These are phyloP conservation scores for Ceratocystis papillata DNA, from an alignment of 2,329 filamentous ascomycete species.

Conservation along the genomic window DNA sequence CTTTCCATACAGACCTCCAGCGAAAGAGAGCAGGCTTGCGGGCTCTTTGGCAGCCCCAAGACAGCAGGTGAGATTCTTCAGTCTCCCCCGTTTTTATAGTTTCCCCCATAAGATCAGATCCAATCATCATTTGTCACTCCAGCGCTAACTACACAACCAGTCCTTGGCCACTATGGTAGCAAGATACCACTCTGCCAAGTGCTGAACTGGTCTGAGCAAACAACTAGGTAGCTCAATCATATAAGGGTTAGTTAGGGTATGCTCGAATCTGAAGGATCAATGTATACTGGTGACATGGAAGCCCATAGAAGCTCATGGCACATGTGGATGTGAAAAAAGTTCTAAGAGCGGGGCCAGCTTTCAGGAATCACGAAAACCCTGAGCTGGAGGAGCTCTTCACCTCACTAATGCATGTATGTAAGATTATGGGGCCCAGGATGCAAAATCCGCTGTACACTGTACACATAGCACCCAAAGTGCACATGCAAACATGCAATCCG, in stretches of 20 bases:
- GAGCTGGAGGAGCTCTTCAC: neutral
- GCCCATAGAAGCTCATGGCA: neutral
- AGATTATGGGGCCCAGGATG: neutral
- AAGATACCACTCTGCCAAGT: no score
- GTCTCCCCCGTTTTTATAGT: no score
- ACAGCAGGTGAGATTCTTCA: no score
- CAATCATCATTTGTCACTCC: no score
- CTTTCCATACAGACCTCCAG: no score
- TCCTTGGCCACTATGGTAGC: no score
- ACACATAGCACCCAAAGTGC: neutral
- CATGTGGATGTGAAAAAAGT: neutral
- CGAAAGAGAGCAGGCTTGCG: no score
- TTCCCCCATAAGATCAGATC: no score
- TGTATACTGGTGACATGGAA: neutral
- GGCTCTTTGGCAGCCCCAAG: no score
- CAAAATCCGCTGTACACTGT: neutral
- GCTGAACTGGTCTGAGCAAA: no score
- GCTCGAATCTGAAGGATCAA: neutral
- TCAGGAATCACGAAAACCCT: neutral
- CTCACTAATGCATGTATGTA: neutral
- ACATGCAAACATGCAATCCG: neutral
- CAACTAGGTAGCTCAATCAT: no score
- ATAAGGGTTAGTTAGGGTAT: neutral
- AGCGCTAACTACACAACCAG: no score
- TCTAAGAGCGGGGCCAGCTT: neutral